Percentiles rank a stretch among this genome's conserved stretches.
phyloP scores from a whole-genome alignment of 352 stramenopile genomes.

The Pythium sp. region DNA sequence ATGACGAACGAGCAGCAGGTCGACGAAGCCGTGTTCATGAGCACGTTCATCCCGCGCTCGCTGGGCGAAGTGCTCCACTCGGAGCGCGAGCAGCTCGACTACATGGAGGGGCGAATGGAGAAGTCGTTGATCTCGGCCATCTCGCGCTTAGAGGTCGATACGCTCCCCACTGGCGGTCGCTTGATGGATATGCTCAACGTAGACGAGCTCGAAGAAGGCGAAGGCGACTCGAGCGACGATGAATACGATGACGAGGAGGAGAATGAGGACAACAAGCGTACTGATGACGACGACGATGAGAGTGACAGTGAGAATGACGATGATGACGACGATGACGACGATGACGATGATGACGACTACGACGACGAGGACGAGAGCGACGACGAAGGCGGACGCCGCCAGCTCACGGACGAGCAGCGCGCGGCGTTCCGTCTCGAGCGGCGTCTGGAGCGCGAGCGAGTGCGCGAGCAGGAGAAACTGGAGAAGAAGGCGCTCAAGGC shows the following conservation, averaged over 20 bases:
- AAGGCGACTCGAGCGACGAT: constrained; percentile 46
- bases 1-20: constrained; percentile 82
- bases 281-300: constrained; percentile 17
- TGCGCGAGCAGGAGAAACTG: constrained; percentile 50
- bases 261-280: constrained; percentile 58
- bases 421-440: constrained; percentile 84
- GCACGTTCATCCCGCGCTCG: constrained; percentile 92
- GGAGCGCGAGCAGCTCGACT: constrained; percentile 82
- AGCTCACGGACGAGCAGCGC: constrained; percentile 81
- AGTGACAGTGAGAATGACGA: constrained; percentile 36
- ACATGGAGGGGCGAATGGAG: constrained; percentile 85
- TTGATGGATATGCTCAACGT: constrained; percentile 55
- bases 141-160: constrained; percentile 62
- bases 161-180: constrained; percentile 34
- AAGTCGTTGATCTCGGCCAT: constrained; percentile 79
- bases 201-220: constrained; percentile 79
- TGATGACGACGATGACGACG: too few relatives aligned
- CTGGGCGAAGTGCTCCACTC: constrained; percentile 92
- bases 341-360: constrained; percentile 20
- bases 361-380: constrained; percentile 39
- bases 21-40: constrained; percentile 94
- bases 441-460: constrained; percentile 58
- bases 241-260: constrained; percentile 56
- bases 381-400: constrained; percentile 42
- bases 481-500: constrained; percentile 96